These are phyloP conservation scores for Teratosphaeria pseudoeucalypti DNA, from an alignment of 2,329 filamentous ascomycete genomes.

Conservation along the genomic window DNA sequence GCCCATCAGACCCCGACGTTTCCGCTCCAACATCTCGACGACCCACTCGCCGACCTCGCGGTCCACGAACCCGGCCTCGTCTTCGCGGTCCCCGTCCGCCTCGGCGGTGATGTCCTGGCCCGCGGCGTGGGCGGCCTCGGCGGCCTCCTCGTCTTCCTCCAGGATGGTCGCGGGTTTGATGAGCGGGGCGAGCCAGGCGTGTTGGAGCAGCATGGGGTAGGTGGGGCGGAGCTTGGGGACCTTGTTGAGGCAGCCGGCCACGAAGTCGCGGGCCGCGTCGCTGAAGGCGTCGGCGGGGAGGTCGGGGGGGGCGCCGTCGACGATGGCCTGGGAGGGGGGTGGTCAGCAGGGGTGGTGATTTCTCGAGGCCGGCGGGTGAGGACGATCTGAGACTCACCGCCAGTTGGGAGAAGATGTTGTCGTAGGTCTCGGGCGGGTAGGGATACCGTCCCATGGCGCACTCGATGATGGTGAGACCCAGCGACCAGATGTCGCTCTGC, in stretches of 20 bases:
- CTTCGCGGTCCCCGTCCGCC: conserved; percentile 15
- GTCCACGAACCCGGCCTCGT: conserved; percentile 42
- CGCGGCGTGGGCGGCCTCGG: conserved; percentile 19
- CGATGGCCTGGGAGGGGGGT: conserved; percentile 64
- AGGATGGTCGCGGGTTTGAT: conserved; percentile 65
- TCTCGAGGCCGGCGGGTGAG: too few species aligned
- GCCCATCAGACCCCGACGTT: conserved; percentile 47
- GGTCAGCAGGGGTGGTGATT: not conserved
- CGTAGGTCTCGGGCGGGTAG: conserved; percentile 93
- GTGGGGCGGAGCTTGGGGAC: conserved; percentile 85
- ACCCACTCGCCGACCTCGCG: conserved; percentile 84
- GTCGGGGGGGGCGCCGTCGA: conserved; percentile 88
- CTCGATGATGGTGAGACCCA: conserved; percentile 90
- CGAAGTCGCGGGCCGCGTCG: conserved; percentile 72
- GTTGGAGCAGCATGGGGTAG: conserved; percentile 78
- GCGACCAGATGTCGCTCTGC: conserved; percentile 94
- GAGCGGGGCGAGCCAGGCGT: conserved; percentile 73
- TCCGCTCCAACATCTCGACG: conserved; percentile 55
- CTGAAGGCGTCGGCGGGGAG: conserved; percentile 73
- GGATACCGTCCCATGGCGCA: conserved; percentile 91
- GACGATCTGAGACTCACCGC: conserved; percentile 55
- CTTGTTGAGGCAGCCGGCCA: conserved; percentile 83
- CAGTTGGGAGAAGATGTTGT: conserved; percentile 95
- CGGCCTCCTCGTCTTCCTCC: conserved; percentile 56
- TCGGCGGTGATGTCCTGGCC: conserved; percentile 6